Percentiles rank a stretch among this genome's conserved stretches.
phyloP scores from a whole-genome alignment of 2,329 filamentous ascomycete species.

The Alternaria sp. region DNA sequence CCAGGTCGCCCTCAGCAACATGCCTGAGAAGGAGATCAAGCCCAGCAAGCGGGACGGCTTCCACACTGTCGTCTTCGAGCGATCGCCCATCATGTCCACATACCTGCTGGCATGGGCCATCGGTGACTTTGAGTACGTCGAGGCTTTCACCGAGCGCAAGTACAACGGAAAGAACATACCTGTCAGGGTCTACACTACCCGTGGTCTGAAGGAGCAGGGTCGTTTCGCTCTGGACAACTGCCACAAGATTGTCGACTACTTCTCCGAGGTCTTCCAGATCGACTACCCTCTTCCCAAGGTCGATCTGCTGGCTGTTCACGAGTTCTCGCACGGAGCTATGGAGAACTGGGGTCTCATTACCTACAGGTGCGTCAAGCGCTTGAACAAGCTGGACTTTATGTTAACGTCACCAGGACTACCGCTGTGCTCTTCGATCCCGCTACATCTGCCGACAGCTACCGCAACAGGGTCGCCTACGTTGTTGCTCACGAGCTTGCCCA shows the following conservation, averaged over 20 bases:
- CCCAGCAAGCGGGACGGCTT: constrained; percentile 72
- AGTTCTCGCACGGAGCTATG: constrained; percentile 90
- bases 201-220: constrained; percentile 91
- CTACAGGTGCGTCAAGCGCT: constrained; percentile 65
- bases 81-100: constrained; percentile 92
- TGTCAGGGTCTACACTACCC: constrained; percentile 94
- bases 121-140: constrained; percentile 96
- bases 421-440: constrained; percentile 96
- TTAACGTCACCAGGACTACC: constrained; percentile 64
- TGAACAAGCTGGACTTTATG: neutral
- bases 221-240: constrained; percentile 89
- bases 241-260: constrained; percentile 93
- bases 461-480: constrained; percentile 93
- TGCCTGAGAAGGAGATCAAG: constrained; percentile 80
- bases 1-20: constrained; percentile 90
- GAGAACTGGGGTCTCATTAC: constrained; percentile 99
- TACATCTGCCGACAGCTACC: constrained; percentile 86
- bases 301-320: constrained; percentile 93
- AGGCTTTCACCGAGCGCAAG: constrained; percentile 84
- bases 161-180: constrained; percentile 92
- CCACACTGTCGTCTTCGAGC: constrained; percentile 89
- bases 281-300: constrained; percentile 90
- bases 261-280: constrained; percentile 91
- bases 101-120: constrained; percentile 96
- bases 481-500: constrained; percentile 98